A percentile compares a stretch with the other conserved stretches of the same genome.
Conservation (phyloP, 139 green algal species). For the Pseudopediastrum boryanum region DNA sequence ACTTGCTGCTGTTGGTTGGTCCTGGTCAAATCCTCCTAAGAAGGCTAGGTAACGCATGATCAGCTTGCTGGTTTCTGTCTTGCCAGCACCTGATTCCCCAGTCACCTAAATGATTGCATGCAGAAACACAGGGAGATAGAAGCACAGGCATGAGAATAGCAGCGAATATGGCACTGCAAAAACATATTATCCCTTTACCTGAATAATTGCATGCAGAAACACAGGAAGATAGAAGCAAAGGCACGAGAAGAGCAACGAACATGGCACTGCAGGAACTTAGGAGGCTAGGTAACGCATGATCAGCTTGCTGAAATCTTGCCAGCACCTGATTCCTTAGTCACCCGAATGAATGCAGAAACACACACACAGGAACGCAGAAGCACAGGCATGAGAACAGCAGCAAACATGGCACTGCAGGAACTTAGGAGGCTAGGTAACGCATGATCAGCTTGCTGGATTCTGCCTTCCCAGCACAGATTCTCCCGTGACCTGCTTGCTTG, state of each 20-base stretch:
- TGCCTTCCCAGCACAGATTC: constrained; percentile 99
- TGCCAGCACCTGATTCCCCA: constrained; percentile 96
- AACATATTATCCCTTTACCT: constrained; percentile 2
- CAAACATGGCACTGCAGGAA: not conserved
- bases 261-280: constrained; percentile 39
- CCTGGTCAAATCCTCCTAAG: constrained; percentile 54
- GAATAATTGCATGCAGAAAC: not conserved
- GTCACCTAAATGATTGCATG: constrained; percentile 15
- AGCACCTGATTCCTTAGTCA: constrained; percentile 91
- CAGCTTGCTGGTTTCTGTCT: constrained; percentile 99
- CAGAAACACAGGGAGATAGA: not conserved
- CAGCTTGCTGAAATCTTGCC: constrained; percentile 99
- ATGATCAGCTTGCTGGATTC: constrained; percentile 99
- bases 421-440: constrained; percentile 78
- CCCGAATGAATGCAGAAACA: not conserved
- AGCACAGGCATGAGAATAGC: not conserved
- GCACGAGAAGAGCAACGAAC: not conserved
- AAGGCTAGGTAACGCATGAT: constrained; percentile 92
- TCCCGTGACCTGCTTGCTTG: constrained; percentile 53
- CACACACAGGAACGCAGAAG: not conserved
- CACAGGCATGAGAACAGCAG: not conserved
- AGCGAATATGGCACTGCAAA: not conserved
- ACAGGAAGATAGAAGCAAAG: not conserved
- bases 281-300: constrained; percentile 92
- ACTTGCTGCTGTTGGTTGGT: not conserved